Base-by-base conservation (phyloP, 352 stramenopile species). In the Globisporangium barbulae region DNA sequence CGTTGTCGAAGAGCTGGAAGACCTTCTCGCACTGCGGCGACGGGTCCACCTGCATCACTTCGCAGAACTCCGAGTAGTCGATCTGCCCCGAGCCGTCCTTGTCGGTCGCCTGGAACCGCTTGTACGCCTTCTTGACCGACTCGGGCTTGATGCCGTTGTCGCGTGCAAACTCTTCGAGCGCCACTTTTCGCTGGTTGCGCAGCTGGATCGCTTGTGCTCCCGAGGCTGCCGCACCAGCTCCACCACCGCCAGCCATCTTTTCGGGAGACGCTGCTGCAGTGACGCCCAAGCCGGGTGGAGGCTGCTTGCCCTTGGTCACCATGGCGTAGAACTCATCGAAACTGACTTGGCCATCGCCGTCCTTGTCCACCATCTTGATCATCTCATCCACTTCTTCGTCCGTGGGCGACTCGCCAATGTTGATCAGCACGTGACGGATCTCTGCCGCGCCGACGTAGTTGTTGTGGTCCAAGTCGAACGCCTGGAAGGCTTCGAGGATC, bases 351-450 rank as follows among this genome's bases (percentile, higher is more conserved):
- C 94, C 92, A 73, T 98, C 94, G 47, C 94, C 94, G 64, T 98
- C 95, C 44, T 96, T 93, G 67, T 98, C 94, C 8, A 98, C 90
- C 91, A 98, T 98, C 56, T 93, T 89, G 70, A 98, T 98, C 94
- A 98, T 98, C 72, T 98, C 91, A 70, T 98, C 94, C 5, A 98
- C 87, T 79, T 98, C 95, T 79, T 98, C 94, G 67, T 98, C 95
- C 4, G 92, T 98, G 9, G 91, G 90, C 22, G 90, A 88, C 74
- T 98, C 94, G 30, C 95, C 94, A 68, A 98, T 98, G 61, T 98
- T 98, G 56, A 98, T 96, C 5, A 98, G 82, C 33, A 98, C 91
- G 71, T 98, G 93, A 5, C 91, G 85, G 61, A 98, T 97, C 69
- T 98, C 95, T 17, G 92, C 93, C 31, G 91, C 91, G 45, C 93